Percentiles rank a stretch among this genome's conserved stretches.
Evolutionary conservation across 176 grass and related monocot species (phyloP).

Genomic region (Paspalum notatum): DNA sequence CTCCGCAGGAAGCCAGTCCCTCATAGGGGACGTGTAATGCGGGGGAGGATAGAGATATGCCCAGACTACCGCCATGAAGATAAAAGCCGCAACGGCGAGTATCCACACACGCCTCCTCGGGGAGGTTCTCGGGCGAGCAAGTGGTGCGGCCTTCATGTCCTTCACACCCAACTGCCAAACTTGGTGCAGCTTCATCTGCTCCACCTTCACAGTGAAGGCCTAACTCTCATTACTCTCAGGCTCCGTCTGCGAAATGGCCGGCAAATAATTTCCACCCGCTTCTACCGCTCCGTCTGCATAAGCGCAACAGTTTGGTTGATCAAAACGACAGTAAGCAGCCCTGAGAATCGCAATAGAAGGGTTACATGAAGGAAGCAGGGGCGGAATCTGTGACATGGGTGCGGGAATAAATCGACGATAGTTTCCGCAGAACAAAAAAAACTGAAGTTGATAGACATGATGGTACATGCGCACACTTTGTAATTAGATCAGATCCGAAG

Average conservation of each 20-base stretch:
- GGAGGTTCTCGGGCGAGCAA: constrained; percentile 44
- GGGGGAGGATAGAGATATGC: constrained; percentile 78
- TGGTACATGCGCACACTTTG: too few species aligned
- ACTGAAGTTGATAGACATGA: too few species aligned
- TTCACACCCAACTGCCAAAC: constrained; percentile 52
- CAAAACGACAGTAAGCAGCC: background rate
- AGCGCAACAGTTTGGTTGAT: background rate
- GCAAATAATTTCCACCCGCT: background rate
- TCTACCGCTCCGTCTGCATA: constrained; percentile 26
- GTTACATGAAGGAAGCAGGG: background rate
- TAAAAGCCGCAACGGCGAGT: constrained; percentile 53
- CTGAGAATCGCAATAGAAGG: background rate
- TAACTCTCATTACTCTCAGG: constrained; percentile 2
- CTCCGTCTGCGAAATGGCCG: background rate
- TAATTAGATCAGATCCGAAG: background rate
- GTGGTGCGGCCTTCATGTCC: constrained; percentile 46
- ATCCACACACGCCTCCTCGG: constrained; percentile 52
- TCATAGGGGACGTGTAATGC: constrained; percentile 57
- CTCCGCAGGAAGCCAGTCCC: constrained; percentile 71
- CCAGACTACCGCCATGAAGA: constrained; percentile 57
- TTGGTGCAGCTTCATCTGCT: constrained; percentile 65
- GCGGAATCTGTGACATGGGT: too few species aligned
- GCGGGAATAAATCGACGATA: too few species aligned
- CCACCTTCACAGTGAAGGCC: constrained; percentile 7
- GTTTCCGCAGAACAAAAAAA: too few species aligned